These are phyloP conservation scores for Metschnikowia baotianmanensis DNA, from an alignment of 805 yeast genomes.

Conservation along the genomic window DNA sequence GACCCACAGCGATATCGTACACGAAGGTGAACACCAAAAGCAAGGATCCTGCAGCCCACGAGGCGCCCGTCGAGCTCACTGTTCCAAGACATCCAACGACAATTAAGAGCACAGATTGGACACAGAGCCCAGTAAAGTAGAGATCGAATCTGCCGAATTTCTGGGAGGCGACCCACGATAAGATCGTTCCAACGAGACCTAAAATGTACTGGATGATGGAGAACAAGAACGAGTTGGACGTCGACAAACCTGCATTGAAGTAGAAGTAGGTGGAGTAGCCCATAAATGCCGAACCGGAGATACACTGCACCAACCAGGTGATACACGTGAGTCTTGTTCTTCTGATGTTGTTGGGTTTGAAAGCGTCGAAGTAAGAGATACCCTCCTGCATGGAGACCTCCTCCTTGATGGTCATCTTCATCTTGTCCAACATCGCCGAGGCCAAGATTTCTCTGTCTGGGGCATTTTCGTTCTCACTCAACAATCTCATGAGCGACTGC, in stretches of 20 bases:
- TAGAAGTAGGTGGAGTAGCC: slow-evolving; percentile 53
- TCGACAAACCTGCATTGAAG: slow-evolving; percentile 47
- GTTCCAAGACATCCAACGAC: slow-evolving; percentile 43
- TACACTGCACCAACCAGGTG: slow-evolving; percentile 45
- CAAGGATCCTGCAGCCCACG: slow-evolving; percentile 48
- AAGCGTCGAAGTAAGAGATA: slow-evolving; percentile 42
- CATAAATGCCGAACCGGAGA: slow-evolving; percentile 46
- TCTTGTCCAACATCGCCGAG: slow-evolving; percentile 43
- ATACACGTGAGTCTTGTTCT: slow-evolving; percentile 50
- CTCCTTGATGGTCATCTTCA: slow-evolving; percentile 45
- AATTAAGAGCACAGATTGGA: slow-evolving; percentile 36
- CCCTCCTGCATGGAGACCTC: slow-evolving; percentile 26
- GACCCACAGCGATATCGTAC: slow-evolving; percentile 27
- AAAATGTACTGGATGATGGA: slow-evolving; percentile 45
- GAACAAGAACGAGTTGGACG: slow-evolving; percentile 43
- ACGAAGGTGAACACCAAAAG: slow-evolving; percentile 44
- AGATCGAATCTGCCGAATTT: slow-evolving; percentile 41
- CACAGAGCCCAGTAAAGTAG: slow-evolving; percentile 37
- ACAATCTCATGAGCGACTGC: slow-evolving; percentile 25
- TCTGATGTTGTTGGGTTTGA: slow-evolving; percentile 46
- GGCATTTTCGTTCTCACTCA: slow-evolving; percentile 25
- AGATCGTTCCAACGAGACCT: slow-evolving; percentile 44
- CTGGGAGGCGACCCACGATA: slow-evolving; percentile 43
- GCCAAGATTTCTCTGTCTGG: slow-evolving; percentile 35
- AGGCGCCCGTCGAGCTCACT: slow-evolving; percentile 21